phyloP scores from a whole-genome alignment of 148 eudicot species.

The Rhododendron vialii region DNA sequence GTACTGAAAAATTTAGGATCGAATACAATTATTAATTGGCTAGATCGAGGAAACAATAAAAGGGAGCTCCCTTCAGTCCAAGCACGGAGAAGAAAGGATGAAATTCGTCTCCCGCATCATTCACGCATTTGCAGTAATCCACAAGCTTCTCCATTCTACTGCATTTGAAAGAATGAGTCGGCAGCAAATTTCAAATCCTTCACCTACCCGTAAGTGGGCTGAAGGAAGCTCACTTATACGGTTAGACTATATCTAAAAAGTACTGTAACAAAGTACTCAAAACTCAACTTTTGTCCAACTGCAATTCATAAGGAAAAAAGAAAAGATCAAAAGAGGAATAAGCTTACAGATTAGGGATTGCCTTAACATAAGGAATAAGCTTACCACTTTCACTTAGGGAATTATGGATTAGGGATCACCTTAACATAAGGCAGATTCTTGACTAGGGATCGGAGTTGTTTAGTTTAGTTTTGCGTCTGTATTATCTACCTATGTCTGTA shows the following conservation, averaged over 20 bases:
- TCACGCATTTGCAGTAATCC: conserved; percentile 30
- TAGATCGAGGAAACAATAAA: neutral
- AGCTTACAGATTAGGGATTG: neutral
- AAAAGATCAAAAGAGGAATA: neutral
- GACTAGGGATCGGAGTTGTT: too few relatives aligned
- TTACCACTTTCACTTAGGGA: too few relatives aligned
- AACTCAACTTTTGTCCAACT: too few relatives aligned
- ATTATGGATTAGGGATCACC: too few relatives aligned
- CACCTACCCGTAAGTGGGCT: conserved; percentile 34
- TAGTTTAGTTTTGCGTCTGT: too few relatives aligned
- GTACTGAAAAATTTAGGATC: neutral
- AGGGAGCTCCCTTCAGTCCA: conserved; percentile 52
- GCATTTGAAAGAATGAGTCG: conserved; percentile 39
- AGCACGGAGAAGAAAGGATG: conserved; percentile 26
- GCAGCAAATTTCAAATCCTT: conserved; percentile 29
- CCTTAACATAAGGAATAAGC: too few relatives aligned
- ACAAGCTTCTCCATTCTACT: conserved; percentile 4
- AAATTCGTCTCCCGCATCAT: conserved; percentile 39
- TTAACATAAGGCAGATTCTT: too few relatives aligned
- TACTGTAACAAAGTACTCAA: neutral
- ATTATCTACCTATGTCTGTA: too few relatives aligned
- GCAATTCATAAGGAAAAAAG: neutral
- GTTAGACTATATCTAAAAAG: neutral
- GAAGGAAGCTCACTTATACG: conserved; percentile 32
- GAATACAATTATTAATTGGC: neutral